Evolutionary conservation across 768 basidiomycete genomes (phyloP).

Genomic region (Podaxis rugospora): DNA sequence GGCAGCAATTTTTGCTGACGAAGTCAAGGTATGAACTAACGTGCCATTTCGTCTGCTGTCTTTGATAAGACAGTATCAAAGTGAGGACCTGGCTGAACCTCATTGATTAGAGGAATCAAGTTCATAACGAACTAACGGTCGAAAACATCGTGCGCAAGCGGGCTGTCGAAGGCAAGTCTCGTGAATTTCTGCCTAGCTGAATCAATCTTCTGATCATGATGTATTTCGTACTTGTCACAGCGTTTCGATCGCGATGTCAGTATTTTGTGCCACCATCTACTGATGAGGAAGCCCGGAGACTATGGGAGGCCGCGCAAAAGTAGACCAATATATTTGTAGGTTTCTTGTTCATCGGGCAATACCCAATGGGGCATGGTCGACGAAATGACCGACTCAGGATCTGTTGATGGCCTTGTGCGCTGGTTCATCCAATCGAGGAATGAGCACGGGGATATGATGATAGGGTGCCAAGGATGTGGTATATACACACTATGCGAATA

Average conservation of each 20-base stretch:
- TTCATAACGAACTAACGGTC: constrained; percentile 69
- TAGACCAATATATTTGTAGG: constrained; percentile 7
- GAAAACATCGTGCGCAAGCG: constrained; percentile 69
- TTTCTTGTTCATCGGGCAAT: neutral
- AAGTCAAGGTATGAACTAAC: constrained; percentile 57
- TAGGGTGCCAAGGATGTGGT: neutral
- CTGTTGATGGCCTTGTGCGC: neutral
- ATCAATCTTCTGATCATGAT: neutral
- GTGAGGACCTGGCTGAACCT: neutral
- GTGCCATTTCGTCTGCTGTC: neutral
- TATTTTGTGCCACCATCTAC: constrained; percentile 68
- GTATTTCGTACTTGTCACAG: constrained; percentile 30
- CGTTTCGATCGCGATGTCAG: constrained; percentile 74
- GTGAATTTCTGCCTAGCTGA: neutral
- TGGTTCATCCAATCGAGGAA: neutral
- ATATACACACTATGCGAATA: neutral
- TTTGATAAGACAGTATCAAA: neutral
- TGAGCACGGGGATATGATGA: neutral
- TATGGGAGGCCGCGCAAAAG: constrained; percentile 27
- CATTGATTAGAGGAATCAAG: constrained; percentile 55
- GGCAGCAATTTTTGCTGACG: constrained; percentile 55
- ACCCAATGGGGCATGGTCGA: neutral
- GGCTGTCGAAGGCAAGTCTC: constrained; percentile 60
- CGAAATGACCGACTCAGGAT: neutral
- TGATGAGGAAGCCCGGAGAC: constrained; percentile 45